Evolutionary conservation across 768 basidiomycete species (phyloP).

Genomic region (Strobilomyces echinocephalus): DNA sequence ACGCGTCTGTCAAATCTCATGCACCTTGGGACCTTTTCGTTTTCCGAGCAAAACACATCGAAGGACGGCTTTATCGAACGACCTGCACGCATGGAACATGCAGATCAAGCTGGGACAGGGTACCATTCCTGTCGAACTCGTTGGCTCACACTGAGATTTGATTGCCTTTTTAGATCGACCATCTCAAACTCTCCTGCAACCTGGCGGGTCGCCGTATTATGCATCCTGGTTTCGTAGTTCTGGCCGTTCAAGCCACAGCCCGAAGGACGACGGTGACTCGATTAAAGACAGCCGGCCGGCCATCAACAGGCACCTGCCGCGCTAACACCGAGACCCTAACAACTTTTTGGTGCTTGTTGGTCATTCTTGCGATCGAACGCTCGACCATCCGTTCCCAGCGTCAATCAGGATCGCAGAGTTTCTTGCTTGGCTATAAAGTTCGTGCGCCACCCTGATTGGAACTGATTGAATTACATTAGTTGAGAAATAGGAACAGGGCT

Average conservation of each 20-base stretch:
- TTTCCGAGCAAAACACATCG: neutral
- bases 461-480: conserved; percentile 10
- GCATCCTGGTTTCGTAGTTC: neutral
- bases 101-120: neutral
- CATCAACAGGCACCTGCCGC: neutral
- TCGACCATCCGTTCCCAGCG: neutral
- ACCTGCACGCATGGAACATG: neutral
- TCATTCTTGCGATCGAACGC: neutral
- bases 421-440: conserved; percentile 1
- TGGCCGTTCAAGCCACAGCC: neutral
- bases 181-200: neutral
- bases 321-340: neutral
- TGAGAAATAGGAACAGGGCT: conserved; percentile 4
- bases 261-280: neutral
- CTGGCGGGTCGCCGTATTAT: neutral
- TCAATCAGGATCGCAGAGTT: conserved; percentile 1
- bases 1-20: neutral
- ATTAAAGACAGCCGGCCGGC: neutral
- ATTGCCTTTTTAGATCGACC: neutral
- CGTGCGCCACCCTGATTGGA: conserved; percentile 9
- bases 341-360: neutral
- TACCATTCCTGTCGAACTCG: neutral
- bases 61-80: neutral
- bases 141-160: neutral
- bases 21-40: neutral